Conservation (phyloP, 495 filamentous ascomycete genomes). For the Penicillium verhagenii region DNA sequence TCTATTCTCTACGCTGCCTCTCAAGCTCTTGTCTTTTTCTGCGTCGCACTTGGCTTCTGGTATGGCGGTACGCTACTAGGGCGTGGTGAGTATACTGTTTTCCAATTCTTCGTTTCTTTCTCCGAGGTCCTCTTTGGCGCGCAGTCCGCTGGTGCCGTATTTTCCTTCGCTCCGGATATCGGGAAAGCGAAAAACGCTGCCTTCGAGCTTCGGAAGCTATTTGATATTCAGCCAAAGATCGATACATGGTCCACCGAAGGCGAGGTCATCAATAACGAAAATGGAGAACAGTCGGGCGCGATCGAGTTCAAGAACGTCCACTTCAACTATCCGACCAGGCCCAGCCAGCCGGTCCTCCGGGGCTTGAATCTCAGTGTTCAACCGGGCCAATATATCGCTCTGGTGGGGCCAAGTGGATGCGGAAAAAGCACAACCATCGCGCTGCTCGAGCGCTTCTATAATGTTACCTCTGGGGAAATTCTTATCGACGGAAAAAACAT, state of each 20-base stretch:
- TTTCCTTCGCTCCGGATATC: conserved; percentile 84
- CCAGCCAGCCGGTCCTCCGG: conserved; percentile 77
- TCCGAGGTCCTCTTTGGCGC: conserved; percentile 76
- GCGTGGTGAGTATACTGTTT: conserved; percentile 65
- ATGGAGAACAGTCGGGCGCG: conserved; percentile 63
- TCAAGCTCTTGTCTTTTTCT: conserved; percentile 77
- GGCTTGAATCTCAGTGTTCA: conserved; percentile 70
- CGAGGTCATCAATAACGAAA: conserved; percentile 20
- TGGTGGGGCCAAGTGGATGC: conserved; percentile 83
- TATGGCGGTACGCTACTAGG: conserved; percentile 81
- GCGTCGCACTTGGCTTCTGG: conserved; percentile 90
- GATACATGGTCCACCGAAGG: conserved; percentile 67
- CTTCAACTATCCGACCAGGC: conserved; percentile 78
- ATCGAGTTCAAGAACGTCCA: conserved; percentile 78
- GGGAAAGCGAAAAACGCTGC: conserved; percentile 84
- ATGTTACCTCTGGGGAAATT: conserved; percentile 67
- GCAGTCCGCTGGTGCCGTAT: conserved; percentile 80
- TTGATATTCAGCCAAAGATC: conserved; percentile 73
- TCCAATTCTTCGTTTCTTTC: conserved; percentile 87
- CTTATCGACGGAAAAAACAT: conserved; percentile 76
- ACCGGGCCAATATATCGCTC: conserved; percentile 74
- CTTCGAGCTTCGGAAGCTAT: conserved; percentile 67
- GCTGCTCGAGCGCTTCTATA: conserved; percentile 85
- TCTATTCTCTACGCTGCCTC: conserved; percentile 75
- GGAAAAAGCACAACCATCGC: conserved; percentile 83